Conservation (phyloP, 108 stramenopile genomes). For the Pinguiococcus pyrenoidosus region DNA sequence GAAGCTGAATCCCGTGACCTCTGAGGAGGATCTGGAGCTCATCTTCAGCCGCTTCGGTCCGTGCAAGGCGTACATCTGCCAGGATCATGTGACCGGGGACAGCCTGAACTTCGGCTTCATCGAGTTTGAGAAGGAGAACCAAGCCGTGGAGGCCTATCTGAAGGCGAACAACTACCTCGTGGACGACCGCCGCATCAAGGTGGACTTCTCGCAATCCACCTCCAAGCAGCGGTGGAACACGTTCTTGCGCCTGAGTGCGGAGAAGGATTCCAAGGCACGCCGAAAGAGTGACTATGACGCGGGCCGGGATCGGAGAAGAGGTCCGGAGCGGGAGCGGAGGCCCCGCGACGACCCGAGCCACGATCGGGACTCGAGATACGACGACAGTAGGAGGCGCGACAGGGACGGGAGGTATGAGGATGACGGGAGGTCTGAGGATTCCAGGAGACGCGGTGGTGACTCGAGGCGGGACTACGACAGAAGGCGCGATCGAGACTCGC, state of each 20-base stretch:
- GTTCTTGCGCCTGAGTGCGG: constrained; percentile 2
- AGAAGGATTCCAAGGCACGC: constrained; percentile 1
- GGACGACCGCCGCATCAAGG: constrained; percentile 90
- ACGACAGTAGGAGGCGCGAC: too few species aligned
- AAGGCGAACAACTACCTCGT: constrained; percentile 99
- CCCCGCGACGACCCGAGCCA: too few species aligned
- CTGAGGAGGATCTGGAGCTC: constrained; percentile 89
- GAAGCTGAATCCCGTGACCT: constrained; percentile 91
- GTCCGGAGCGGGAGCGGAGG: too few species aligned
- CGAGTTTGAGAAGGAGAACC: constrained; percentile 69
- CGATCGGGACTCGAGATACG: too few species aligned
- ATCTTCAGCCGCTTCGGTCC: constrained; percentile 61
- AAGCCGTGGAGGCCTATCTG: constrained; percentile 86
- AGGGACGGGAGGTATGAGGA: too few species aligned
- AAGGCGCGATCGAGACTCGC: too few species aligned
- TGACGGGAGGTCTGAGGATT: too few species aligned
- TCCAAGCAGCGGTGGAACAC: constrained; percentile 69
- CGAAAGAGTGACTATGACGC: too few species aligned
- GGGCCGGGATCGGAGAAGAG: too few species aligned
- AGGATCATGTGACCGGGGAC: constrained; percentile 81
- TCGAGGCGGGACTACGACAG: too few species aligned
- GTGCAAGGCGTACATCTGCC: constrained; percentile 62
- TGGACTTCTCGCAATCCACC: constrained; percentile 95
- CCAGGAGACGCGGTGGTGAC: too few species aligned
- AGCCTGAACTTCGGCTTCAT: constrained; percentile 94